Evolutionary conservation across 140 eudicot genomes (phyloP).

Genomic region (Erigeron philadelphicus): DNA sequence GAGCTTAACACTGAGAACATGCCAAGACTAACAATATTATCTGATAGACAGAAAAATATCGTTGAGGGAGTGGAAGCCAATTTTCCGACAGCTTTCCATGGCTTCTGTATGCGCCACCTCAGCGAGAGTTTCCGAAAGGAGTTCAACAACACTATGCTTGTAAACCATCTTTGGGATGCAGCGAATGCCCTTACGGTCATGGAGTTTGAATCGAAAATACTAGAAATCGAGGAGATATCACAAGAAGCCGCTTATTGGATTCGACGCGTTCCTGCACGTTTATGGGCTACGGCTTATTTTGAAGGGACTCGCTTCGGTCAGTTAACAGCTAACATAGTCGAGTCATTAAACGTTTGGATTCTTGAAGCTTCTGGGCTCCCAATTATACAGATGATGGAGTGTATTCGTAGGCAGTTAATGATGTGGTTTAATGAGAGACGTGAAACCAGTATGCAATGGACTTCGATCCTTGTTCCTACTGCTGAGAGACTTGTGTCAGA

Average conservation of each 20-base stretch:
- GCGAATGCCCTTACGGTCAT: slow-evolving; percentile 56
- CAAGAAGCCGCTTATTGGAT: slow-evolving; percentile 71
- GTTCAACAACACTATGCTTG: slow-evolving; percentile 56
- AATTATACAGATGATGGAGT: slow-evolving; percentile 76
- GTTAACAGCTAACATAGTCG: slow-evolving; percentile 55
- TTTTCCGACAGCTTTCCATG: slow-evolving; percentile 91
- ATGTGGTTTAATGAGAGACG: slow-evolving; percentile 68
- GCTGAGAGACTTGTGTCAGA: slow-evolving; percentile 61
- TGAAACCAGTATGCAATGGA: slow-evolving; percentile 58
- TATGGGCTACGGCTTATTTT: slow-evolving; percentile 70
- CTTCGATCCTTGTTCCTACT: slow-evolving; percentile 51
- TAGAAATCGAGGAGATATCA: slow-evolving; percentile 63
- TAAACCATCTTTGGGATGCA: slow-evolving; percentile 74
- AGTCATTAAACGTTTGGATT: slow-evolving; percentile 56
- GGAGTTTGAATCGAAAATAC: slow-evolving; percentile 50
- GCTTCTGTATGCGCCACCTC: slow-evolving; percentile 84
- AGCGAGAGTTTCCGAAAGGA: slow-evolving; percentile 65
- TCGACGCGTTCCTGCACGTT: slow-evolving; percentile 43
- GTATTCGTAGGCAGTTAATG: slow-evolving; percentile 53
- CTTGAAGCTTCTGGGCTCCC: slow-evolving; percentile 74
- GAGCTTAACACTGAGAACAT: slow-evolving; percentile 78
- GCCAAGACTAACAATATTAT: slow-evolving; percentile 70
- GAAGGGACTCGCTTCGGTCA: slow-evolving; percentile 67
- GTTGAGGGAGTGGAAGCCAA: slow-evolving; percentile 59
- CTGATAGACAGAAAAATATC: slow-evolving; percentile 7